Conservation (phyloP, 2,329 filamentous ascomycete species). For the Tolypocladium ophioglossoides region DNA sequence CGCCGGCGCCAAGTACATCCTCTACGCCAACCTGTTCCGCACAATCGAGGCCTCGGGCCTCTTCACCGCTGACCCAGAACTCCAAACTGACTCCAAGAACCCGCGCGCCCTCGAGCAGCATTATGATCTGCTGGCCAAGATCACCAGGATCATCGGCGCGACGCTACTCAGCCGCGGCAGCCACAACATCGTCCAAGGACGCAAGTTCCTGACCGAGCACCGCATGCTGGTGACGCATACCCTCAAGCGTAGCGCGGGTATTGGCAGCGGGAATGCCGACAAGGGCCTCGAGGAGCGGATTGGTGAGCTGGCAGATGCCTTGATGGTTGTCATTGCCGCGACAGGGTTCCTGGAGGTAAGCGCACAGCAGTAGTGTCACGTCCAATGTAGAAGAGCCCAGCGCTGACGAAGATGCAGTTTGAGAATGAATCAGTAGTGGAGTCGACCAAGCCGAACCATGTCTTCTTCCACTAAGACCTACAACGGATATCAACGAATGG, state of each 20-base stretch:
- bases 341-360: slow-evolving; percentile 81
- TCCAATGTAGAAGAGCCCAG: neutral
- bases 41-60: slow-evolving; percentile 72
- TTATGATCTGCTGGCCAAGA: slow-evolving; percentile 70
- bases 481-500: neutral
- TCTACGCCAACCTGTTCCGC: slow-evolving; percentile 81
- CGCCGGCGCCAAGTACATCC: slow-evolving; percentile 73
- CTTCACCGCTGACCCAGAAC: slow-evolving; percentile 83
- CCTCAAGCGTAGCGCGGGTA: slow-evolving; percentile 79
- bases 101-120: slow-evolving; percentile 65
- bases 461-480: slow-evolving; percentile 27
- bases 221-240: slow-evolving; percentile 76
- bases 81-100: slow-evolving; percentile 69
- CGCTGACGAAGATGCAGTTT: slow-evolving; percentile 20
- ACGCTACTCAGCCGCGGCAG: slow-evolving; percentile 72
- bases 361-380: slow-evolving; percentile 6
- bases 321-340: slow-evolving; percentile 71
- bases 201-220: slow-evolving; percentile 72
- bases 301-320: slow-evolving; percentile 71
- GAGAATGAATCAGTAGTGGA: slow-evolving; percentile 28
- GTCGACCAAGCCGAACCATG: slow-evolving; percentile 19
- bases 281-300: slow-evolving; percentile 48
- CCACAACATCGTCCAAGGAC: slow-evolving; percentile 72
- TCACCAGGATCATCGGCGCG: slow-evolving; percentile 73
- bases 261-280: slow-evolving; percentile 40